Evolutionary conservation across 2,329 filamentous ascomycete genomes (phyloP).

Genomic region (Colletotrichum limetticola): DNA sequence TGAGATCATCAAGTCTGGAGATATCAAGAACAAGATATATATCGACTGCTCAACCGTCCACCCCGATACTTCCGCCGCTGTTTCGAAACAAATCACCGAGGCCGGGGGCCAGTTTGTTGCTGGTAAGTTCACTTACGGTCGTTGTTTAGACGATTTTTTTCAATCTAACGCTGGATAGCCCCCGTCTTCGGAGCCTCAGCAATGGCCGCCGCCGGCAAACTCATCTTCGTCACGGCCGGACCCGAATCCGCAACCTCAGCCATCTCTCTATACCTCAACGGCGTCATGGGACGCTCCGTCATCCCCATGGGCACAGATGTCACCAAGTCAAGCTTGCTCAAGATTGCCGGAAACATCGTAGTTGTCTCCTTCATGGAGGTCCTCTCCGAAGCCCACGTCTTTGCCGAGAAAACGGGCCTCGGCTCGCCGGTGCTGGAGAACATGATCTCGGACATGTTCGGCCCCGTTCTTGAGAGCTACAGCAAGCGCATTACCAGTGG

Average conservation of each 20-base stretch:
- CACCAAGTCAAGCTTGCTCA: slow-evolving; percentile 51
- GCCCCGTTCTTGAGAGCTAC: slow-evolving; percentile 39
- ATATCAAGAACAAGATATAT: slow-evolving; percentile 42
- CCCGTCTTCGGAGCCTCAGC: slow-evolving; percentile 54
- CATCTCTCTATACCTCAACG: slow-evolving; percentile 50
- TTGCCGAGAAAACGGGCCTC: slow-evolving; percentile 44
- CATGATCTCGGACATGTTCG: slow-evolving; percentile 43
- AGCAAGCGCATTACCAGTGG: slow-evolving; percentile 43
- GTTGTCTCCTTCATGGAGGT: slow-evolving; percentile 40
- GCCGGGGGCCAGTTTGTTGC: slow-evolving; percentile 54
- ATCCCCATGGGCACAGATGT: slow-evolving; percentile 54
- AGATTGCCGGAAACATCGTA: slow-evolving; percentile 54
- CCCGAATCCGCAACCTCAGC: slow-evolving; percentile 44
- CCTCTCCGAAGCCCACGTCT: slow-evolving; percentile 42
- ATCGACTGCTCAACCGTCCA: slow-evolving; percentile 42
- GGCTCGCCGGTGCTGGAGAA: slow-evolving; percentile 40
- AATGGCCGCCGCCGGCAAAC: slow-evolving; percentile 52
- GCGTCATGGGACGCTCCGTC: slow-evolving; percentile 50
- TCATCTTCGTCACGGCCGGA: slow-evolving; percentile 54
- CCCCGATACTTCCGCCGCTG: slow-evolving; percentile 42
- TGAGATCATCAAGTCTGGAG: slow-evolving; percentile 39
- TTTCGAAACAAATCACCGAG: slow-evolving; percentile 8
- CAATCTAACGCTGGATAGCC: slow-evolving; percentile 33
- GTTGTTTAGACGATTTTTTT: not conserved
- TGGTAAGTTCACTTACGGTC: not conserved